phyloP scores from a whole-genome alignment of 108 stramenopile species.

The Skeletonema grethae region DNA sequence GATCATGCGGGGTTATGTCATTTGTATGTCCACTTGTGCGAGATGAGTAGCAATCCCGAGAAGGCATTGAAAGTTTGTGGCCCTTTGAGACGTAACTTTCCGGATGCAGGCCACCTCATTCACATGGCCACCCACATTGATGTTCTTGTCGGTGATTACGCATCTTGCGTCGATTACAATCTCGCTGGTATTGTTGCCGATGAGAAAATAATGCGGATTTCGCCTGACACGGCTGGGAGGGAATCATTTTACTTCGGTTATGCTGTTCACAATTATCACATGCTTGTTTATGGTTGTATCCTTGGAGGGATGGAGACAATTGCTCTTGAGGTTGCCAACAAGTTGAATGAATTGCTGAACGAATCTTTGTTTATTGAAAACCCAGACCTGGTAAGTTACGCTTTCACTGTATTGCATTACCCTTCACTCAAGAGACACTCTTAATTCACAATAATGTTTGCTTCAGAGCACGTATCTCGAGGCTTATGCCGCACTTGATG shows the following conservation, averaged over 20 bases:
- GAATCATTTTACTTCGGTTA: conserved; percentile 89
- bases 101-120: conserved; percentile 83
- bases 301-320: conserved; percentile 80
- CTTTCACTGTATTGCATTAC: not conserved
- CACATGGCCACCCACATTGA: conserved; percentile 90
- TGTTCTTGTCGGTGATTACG: conserved; percentile 86
- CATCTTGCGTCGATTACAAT: conserved; percentile 76
- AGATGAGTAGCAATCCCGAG: conserved; percentile 80
- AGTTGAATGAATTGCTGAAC: conserved; percentile 56
- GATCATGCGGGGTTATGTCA: conserved; percentile 85
- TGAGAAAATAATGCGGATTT: conserved; percentile 55
- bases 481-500: conserved; percentile 77
- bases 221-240: conserved; percentile 73
- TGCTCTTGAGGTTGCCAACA: conserved; percentile 66
- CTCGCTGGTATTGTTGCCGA: conserved; percentile 74
- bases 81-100: conserved; percentile 66
- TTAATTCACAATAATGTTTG: not conserved
- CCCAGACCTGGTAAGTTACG: conserved; percentile 50
- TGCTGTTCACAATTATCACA: conserved; percentile 86
- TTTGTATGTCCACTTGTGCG: conserved; percentile 83
- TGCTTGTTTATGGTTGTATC: conserved; percentile 80
- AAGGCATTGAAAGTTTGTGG: conserved; percentile 65
- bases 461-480: conserved; percentile 67
- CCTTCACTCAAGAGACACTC: not conserved
- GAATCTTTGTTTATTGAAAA: conserved; percentile 74